phyloP scores from a whole-genome alignment of 2,329 filamentous ascomycete species.

The Magnaporthiopsis incrustans region DNA sequence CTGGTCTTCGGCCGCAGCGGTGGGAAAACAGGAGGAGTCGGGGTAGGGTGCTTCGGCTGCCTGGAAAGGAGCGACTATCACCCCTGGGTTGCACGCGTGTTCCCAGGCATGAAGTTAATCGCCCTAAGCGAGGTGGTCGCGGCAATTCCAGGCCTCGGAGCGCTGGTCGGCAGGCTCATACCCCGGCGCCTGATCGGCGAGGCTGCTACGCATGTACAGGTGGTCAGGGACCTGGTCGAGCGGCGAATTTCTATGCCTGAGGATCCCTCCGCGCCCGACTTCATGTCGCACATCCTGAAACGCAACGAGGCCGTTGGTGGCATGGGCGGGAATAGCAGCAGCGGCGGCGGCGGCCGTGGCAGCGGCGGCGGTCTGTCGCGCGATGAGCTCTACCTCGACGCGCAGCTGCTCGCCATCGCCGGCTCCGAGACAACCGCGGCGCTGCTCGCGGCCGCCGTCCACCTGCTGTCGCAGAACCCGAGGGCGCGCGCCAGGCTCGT shows the following conservation, averaged over 20 bases:
- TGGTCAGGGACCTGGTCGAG: conserved; percentile 2
- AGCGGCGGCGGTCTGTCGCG: conserved; percentile 4
- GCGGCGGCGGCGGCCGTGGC: no score
- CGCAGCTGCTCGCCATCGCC: conserved; percentile 18
- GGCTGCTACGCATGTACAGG: background rate
- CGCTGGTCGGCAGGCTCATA: conserved; percentile 6
- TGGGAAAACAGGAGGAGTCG: conserved; percentile 8
- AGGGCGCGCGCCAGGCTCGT: conserved; percentile 15
- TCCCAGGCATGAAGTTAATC: background rate
- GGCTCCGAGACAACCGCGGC: conserved; percentile 41
- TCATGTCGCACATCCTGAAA: conserved; percentile 14
- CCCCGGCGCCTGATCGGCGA: background rate
- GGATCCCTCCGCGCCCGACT: conserved; percentile 12
- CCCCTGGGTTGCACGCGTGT: conserved; percentile 12
- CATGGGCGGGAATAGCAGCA: conserved; percentile 8
- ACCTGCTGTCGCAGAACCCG: conserved; percentile 19
- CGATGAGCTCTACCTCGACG: conserved; percentile 2
- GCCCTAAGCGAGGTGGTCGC: conserved; percentile 2
- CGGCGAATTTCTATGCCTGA: conserved; percentile 5
- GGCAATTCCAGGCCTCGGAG: conserved; percentile 2
- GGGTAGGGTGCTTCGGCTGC: background rate
- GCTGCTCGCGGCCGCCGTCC: conserved; percentile 22
- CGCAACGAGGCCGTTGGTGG: conserved; percentile 8
- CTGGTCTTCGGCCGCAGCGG: conserved; percentile 14
- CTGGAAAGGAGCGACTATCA: conserved; percentile 6